phyloP scores from a whole-genome alignment of 2,329 filamentous ascomycete species.

The Amauroascus niger region DNA sequence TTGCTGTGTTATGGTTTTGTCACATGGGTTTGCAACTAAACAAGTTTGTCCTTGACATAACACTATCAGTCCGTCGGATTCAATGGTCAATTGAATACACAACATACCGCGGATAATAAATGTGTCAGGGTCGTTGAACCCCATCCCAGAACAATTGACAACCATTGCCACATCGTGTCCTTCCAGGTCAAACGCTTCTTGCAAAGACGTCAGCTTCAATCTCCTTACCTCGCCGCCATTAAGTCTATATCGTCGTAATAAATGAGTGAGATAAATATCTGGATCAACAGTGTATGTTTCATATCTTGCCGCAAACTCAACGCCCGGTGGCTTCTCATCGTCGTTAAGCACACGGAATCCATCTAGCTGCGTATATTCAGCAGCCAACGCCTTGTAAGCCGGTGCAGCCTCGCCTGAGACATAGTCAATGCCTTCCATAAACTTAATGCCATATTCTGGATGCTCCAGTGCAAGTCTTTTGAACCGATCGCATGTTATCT shows the following conservation, averaged over 20 bases:
- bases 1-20: constrained; percentile 49
- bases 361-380: constrained; percentile 30
- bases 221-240: constrained; percentile 28
- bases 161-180: constrained; percentile 28
- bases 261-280: constrained; percentile 35
- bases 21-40: constrained; percentile 38
- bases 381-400: constrained; percentile 26
- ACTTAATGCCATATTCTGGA: constrained; percentile 31
- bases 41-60: constrained; percentile 36
- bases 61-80: background rate
- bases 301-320: constrained; percentile 37
- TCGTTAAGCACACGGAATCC: constrained; percentile 27
- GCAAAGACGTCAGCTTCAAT: constrained; percentile 16
- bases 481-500: constrained; percentile 33
- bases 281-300: constrained; percentile 37
- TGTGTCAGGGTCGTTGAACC: constrained; percentile 34
- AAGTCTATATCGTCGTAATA: constrained; percentile 34
- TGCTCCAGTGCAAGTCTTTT: constrained; percentile 27
- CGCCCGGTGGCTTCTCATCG: constrained; percentile 27
- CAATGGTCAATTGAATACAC: background rate
- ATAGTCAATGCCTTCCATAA: constrained; percentile 35
- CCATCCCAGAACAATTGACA: constrained; percentile 39
- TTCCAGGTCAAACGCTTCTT: constrained; percentile 33
- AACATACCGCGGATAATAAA: constrained; percentile 37
- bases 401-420: constrained; percentile 21